Evolutionary conservation across 345 rosid genomes (phyloP), one percentile per base, ranked within the genome.

Genomic region (Salix dunnii): DNA sequence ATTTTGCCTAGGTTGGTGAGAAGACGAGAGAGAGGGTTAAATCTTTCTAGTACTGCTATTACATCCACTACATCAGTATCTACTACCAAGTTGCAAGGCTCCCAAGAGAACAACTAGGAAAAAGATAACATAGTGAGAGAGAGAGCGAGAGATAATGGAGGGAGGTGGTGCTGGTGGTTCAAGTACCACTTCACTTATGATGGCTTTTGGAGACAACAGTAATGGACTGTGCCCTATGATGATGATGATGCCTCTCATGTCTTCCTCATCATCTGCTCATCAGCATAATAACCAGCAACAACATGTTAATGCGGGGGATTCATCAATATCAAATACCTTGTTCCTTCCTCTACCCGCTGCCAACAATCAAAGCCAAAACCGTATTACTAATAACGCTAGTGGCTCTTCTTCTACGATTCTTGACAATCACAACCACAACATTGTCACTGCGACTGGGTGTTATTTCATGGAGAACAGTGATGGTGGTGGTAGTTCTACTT

Each of bases 181-280:
- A 75, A 90, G 86, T 80, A 86, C 84, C 90, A 84, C 89, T 74
- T 87, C 88, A 74, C 89, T 87, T 85, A 88, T 90, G 90, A 89
- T 91, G 89, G 85, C 83, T 84, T 88, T 88, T 82, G 96, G 94
- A 82, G 90, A 90, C 85, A 85, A 82, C 85, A 85, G 86, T 82
- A 86, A 86, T 77, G 86, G 85, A 79, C 85, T 88, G 63, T 90
- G 88, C 85, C 86, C 92, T 77, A 77, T 81, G 91, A 76, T 85
- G 86, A 78, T 75, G 77, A 89, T 90, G 89, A 83, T 86, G 91
- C 88, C 89, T 75, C 80, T 84, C 85, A 80, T 89, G 84, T 74
- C 88, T 78, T 77, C 90, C 73, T 72, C 79, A 48, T 79, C 84
- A 74, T 51, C 75, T 42, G 8, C 75, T 40, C 74, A 48, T 13